Conservation (phyloP, 208 protist species). For the Acanthamoeba triangularis region DNA sequence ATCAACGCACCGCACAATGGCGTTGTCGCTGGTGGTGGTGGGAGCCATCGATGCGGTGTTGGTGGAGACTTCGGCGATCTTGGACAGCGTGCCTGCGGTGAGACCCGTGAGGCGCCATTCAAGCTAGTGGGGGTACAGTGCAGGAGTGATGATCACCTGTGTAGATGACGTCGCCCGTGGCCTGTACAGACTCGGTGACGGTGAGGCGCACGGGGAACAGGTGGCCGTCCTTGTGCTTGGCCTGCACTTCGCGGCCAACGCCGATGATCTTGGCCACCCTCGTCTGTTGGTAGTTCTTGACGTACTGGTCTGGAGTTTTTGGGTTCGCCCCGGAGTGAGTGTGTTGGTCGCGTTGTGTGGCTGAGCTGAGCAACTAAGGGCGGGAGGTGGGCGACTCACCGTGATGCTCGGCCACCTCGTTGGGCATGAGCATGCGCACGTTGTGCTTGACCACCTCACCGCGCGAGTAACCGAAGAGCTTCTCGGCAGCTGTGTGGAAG, state of each 20-base stretch:
- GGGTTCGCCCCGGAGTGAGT: background rate
- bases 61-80: too few species aligned
- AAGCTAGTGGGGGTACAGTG: too few species aligned
- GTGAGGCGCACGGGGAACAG: background rate
- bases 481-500: conserved; percentile 41
- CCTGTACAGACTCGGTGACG: conserved; percentile 2
- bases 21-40: too few species aligned
- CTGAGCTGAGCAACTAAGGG: too few species aligned
- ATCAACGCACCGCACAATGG: too few species aligned
- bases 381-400: conserved; percentile 68
- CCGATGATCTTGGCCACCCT: conserved; percentile 19
- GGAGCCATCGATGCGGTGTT: background rate
- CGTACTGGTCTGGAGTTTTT: conserved; percentile 9
- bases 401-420: conserved; percentile 70
- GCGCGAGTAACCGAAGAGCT: conserved; percentile 78
- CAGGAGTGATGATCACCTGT: background rate
- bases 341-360: too few species aligned
- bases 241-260: background rate
- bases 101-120: too few species aligned
- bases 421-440: conserved; percentile 72
- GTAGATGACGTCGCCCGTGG: background rate
- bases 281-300: conserved; percentile 27
- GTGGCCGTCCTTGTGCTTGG: conserved; percentile 49
- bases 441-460: conserved; percentile 77
- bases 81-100: too few species aligned